Evolutionary conservation across 768 basidiomycete species (phyloP).

Genomic region (Tricholoma bakamatsutake): DNA sequence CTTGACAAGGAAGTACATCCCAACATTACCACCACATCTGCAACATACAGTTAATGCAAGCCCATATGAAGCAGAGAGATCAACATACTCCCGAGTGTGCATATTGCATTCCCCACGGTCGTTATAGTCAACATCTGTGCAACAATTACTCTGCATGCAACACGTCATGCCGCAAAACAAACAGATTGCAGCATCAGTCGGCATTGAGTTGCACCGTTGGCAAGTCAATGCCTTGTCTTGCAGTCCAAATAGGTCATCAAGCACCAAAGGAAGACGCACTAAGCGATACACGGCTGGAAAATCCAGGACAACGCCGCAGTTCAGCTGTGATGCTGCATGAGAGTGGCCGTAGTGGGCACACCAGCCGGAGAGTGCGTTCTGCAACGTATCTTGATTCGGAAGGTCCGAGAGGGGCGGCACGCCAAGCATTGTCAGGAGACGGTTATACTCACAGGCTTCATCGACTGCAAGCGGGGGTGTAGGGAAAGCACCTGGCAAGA

Average conservation of each 20-base stretch:
- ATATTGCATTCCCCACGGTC: constrained; percentile 89
- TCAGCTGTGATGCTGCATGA: constrained; percentile 71
- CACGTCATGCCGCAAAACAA: constrained; percentile 82
- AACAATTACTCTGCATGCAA: constrained; percentile 92
- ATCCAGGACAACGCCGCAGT: constrained; percentile 76
- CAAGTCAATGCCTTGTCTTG: constrained; percentile 73
- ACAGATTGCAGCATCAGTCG: constrained; percentile 86
- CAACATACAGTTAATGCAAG: constrained; percentile 1
- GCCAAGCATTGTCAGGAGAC: constrained; percentile 67
- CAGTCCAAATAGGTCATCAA: constrained; percentile 80
- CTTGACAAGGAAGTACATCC: constrained; percentile 88
- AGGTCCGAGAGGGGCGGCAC: constrained; percentile 78
- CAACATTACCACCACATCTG: constrained; percentile 88
- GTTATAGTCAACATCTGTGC: constrained; percentile 60
- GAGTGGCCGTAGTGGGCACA: constrained; percentile 84
- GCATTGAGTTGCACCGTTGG: constrained; percentile 68
- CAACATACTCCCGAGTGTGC: constrained; percentile 86
- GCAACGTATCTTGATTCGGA: constrained; percentile 80
- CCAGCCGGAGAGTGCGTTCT: constrained; percentile 87
- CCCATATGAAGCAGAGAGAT: constrained; percentile 1
- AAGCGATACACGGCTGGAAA: constrained; percentile 81
- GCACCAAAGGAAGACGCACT: constrained; percentile 68
- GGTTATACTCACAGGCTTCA: constrained; percentile 61
- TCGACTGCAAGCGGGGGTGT: constrained; percentile 35
- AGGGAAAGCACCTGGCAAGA: constrained; percentile 60